A percentile compares a stretch with the other conserved stretches of the same genome.
Conservation (phyloP, 148 eudicot genomes). For the Rhododendron griersonianum region DNA sequence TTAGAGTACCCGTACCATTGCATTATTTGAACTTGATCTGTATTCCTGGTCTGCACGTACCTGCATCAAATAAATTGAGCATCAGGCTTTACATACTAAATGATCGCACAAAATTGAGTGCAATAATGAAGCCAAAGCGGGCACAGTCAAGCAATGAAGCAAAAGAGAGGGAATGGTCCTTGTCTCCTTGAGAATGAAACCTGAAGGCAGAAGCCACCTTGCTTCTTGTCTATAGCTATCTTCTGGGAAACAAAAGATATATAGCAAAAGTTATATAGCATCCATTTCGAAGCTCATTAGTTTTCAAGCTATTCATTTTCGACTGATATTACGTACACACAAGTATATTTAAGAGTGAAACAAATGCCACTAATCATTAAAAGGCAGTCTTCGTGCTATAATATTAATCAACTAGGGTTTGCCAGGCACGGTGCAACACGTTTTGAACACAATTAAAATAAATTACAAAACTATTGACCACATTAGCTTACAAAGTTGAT, state of each 20-base stretch:
- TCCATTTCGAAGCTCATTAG: too few species aligned
- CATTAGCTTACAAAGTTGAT: too few species aligned
- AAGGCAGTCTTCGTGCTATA: too few species aligned
- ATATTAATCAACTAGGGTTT: too few species aligned
- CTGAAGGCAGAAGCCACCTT: neutral
- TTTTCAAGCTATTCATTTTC: too few species aligned
- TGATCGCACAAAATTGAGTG: neutral
- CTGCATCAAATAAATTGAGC: neutral
- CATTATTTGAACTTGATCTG: neutral
- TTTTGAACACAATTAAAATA: too few species aligned
- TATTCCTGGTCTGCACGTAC: neutral
- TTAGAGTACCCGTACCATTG: neutral
- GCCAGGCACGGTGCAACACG: too few species aligned
- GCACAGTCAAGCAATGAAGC: neutral
- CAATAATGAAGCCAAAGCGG: neutral
- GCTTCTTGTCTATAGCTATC: neutral
- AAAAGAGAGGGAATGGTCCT: neutral
- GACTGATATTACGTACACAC: too few species aligned
- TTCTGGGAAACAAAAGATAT: neutral
- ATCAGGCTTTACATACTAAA: neutral
- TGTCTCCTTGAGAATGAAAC: neutral
- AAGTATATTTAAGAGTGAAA: too few species aligned
- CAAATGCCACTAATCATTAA: too few species aligned
- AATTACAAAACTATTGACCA: too few species aligned
- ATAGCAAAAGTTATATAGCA: too few species aligned